Percentiles rank a stretch among this genome's conserved stretches.
Conservation (phyloP, 2,329 filamentous ascomycete species). For the Cladosporium cucumerinum region DNA sequence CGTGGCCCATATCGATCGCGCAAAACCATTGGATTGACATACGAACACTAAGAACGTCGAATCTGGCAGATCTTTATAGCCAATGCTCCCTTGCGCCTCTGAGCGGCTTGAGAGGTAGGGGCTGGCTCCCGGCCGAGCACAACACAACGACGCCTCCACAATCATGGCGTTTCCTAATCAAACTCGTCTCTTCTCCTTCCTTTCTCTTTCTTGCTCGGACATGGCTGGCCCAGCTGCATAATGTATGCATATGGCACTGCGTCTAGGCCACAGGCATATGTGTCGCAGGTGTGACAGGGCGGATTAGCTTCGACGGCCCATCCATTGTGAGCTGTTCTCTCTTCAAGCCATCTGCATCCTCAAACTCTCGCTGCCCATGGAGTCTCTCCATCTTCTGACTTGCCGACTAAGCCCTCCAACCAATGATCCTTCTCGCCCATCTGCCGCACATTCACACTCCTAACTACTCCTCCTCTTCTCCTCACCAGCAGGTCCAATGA, state of each 20-base stretch:
- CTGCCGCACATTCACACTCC: neutral
- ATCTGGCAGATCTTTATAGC: neutral
- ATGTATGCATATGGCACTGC: neutral
- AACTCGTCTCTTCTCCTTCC: neutral
- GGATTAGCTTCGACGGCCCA: neutral
- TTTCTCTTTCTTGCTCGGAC: neutral
- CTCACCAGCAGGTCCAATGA: neutral
- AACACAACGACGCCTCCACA: neutral
- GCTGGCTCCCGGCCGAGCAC: neutral
- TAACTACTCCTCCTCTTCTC: neutral
- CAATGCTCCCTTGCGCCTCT: neutral
- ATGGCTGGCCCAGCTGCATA: slow-evolving; percentile 9
- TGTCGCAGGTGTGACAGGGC: neutral
- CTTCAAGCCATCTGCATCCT: neutral
- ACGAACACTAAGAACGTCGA: neutral
- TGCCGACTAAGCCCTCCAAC: neutral
- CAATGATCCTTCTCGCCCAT: neutral
- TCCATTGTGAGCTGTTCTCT: neutral
- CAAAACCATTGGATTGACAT: neutral
- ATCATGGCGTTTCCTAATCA: neutral
- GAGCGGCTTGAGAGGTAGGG: neutral
- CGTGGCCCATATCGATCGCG: neutral
- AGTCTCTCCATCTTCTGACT: slow-evolving; percentile 2
- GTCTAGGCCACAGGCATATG: neutral
- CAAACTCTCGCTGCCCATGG: slow-evolving; percentile 5